These are phyloP conservation scores for Astragalus membranaceus DNA, from an alignment of 306 rosid genomes.

Conservation along the genomic window DNA sequence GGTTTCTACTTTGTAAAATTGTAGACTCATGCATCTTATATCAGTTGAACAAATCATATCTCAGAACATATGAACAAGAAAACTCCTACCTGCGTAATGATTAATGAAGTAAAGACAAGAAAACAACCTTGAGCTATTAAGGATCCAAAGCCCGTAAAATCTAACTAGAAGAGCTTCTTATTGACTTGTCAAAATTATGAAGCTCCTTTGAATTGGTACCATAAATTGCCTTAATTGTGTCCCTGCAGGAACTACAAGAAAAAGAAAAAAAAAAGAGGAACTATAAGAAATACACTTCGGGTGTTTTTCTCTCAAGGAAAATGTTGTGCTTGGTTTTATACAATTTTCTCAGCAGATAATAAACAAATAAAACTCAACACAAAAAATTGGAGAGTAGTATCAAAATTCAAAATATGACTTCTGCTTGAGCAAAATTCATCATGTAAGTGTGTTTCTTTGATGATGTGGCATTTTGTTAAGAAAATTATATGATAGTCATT, in stretches of 20 bases:
- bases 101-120: not conserved
- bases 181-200: constrained; percentile 44
- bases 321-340: not conserved
- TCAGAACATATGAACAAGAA: not conserved
- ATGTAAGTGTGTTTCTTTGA: not conserved
- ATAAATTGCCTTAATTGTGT: constrained; percentile 64
- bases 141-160: not conserved
- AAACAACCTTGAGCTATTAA: constrained; percentile 17
- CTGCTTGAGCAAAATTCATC: constrained; percentile 3
- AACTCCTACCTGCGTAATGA: not conserved
- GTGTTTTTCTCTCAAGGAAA: not conserved
- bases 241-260: constrained; percentile 82
- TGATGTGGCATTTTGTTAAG: not conserved
- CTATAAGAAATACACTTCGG: constrained; percentile 10
- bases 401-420: not conserved
- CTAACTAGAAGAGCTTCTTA: constrained; percentile 32
- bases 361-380: not conserved
- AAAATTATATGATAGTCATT: not conserved
- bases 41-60: not conserved
- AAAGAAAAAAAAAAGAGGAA: constrained; percentile 4
- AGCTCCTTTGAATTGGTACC: constrained; percentile 75
- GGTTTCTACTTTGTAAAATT: no score
- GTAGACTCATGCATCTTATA: no score
- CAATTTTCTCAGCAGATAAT: not conserved
- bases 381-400: not conserved